Base-by-base conservation (phyloP, 441 rosid species). In the Gossypium aridum region DNA sequence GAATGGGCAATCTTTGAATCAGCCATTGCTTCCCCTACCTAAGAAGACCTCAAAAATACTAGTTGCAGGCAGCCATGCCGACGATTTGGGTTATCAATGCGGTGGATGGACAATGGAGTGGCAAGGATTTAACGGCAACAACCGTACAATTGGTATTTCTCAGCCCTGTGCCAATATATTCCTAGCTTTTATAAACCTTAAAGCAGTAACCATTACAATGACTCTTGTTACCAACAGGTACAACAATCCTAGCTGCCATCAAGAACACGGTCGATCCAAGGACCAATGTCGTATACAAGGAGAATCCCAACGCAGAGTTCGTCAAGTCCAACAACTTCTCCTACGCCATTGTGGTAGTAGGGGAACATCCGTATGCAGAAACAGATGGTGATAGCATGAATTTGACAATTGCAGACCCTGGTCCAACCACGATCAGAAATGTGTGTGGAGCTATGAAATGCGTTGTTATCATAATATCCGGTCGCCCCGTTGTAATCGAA, bases 61-160 rank as follows among this genome's bases (percentile, higher is more conserved):
- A 0, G 90, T 91, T 2, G 91, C 90, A 5, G 92, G 96, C 22
- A 82, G 79, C 76, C 93, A 91, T 60, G 93, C 96, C 0, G 81
- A 89, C 73, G 85, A 91, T 78, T 85, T 91, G 25, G 93, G 93
- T 2, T 85, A 84, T 59, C 92, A 91, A 49, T 89, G 96, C 49
- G 96, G 96, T 20, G 93, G 93, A 16, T 91, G 93, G 92, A 87
- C 93, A 26, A 86, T 91, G 23, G 71, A 86, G 62, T 86, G 92
- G 91, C 89, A 88, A 43, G 96, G 93, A 25, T 70, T 82, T 2
- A 75, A 87, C 3, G 93, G 96, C 81, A 86, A 91, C 87, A 77
- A 84, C 77, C 83, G 77, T 68, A 86, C 92, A 13, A 37, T 3
- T 3, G 92, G 95, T 86, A 77, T 43, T 43, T 43, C 47, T 43